Base-by-base conservation (phyloP, 176 grass and related monocot species). In the Canna indica region DNA sequence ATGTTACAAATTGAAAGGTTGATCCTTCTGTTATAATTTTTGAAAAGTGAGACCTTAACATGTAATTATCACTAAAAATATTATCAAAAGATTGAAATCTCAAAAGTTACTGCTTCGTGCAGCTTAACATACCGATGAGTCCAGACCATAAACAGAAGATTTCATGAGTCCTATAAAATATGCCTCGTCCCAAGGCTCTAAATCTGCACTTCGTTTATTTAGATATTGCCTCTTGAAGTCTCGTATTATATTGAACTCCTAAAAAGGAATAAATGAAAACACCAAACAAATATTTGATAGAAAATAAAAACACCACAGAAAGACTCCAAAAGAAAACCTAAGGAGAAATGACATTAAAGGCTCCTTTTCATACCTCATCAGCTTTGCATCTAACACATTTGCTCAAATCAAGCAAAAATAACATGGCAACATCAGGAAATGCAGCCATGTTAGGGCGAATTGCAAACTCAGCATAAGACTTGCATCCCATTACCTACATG, bases 151-250 rank as follows among this genome's bases (percentile, higher is more conserved):
- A 18, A 27, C 73, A 81, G 93, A 86, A 73, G 88, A 76, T 90
- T 87, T 96, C 81, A 96, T 85, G 79, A 89, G 87, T 82, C 86
- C 88, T 81, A 76, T 76, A 69, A 90, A 87, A 59, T 87, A 96
- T 78, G 87, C 80, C 73, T 90, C 88, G 44, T 96, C 93, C 93
- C 93, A 96, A 13, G 93, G 74, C 78, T 96, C 88, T 77, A 96
- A 79, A 79, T 90, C 77, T 33, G 36, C 81, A 73, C 61, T 79
- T 73, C 78, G 87, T 73, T 90, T 74, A 73, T 82, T 82, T 47
- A 80, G 75, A 31, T 75, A 34, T 81, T 9, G 83, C 79, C 83
- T 91, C 83, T 96, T 96, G 45, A 91, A 96, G 78, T 85, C 62
- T 50, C 54, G 65, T 79, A 96, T 86, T 70, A 27, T 59, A 56